These are phyloP conservation scores for Fusarium austroafricanum DNA, from an alignment of 2,329 filamentous ascomycete genomes.

Conservation along the genomic window DNA sequence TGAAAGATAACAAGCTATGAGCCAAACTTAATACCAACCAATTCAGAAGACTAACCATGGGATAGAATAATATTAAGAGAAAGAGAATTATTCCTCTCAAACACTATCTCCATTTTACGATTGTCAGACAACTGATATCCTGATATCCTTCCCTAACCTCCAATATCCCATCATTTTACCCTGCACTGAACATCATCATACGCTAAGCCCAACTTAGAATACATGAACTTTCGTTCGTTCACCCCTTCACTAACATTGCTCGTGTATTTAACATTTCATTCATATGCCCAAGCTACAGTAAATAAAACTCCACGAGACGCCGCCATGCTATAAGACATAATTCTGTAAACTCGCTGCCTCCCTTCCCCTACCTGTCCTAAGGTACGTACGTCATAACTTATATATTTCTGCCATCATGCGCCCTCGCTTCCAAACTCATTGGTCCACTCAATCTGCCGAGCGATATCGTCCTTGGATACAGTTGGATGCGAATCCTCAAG, in stretches of 20 bases:
- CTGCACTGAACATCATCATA: background rate
- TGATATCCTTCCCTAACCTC: background rate
- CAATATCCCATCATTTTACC: background rate
- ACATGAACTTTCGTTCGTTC: background rate
- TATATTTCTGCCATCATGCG: constrained; percentile 53
- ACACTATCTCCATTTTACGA: accelerated
- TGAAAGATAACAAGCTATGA: no score
- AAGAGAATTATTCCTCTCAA: accelerated
- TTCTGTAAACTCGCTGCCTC: constrained; percentile 38
- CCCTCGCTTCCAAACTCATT: constrained; percentile 96
- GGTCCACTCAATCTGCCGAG: constrained; percentile 91
- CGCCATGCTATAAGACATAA: constrained; percentile 43
- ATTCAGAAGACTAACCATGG: no score
- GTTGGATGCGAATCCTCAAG: constrained; percentile 90
- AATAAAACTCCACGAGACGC: constrained; percentile 43
- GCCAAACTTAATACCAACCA: no score
- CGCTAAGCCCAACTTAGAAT: background rate
- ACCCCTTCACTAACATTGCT: background rate
- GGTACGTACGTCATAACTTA: background rate
- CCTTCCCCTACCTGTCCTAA: background rate
- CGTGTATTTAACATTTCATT: constrained; percentile 14
- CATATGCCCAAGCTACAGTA: constrained; percentile 37
- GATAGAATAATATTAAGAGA: no score
- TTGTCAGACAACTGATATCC: background rate
- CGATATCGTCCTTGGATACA: constrained; percentile 87